Evolutionary conservation across 116 monocot species (phyloP).

Genomic region (Trichopus zeylanicus): DNA sequence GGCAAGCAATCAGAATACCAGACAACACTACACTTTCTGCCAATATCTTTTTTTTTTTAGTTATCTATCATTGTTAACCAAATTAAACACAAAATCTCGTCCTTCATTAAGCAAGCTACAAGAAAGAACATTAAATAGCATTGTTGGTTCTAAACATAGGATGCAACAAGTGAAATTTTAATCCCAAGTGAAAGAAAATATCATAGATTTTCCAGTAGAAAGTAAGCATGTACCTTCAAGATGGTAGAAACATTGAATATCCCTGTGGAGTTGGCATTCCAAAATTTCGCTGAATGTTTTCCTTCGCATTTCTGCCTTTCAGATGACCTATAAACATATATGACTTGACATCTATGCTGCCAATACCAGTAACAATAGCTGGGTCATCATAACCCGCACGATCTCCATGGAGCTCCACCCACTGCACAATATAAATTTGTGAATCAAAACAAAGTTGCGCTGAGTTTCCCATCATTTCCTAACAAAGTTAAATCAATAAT

Average conservation of each 20-base stretch:
- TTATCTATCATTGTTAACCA: too few species aligned
- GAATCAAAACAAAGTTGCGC: not conserved
- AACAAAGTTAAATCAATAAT: too few species aligned
- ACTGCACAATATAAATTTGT: slow-evolving; percentile 6
- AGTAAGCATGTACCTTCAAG: not conserved
- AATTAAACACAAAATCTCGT: too few species aligned
- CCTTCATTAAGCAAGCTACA: not conserved
- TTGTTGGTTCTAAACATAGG: too few species aligned
- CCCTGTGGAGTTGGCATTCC: slow-evolving; percentile 33
- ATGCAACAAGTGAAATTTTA: too few species aligned
- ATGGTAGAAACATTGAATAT: not conserved
- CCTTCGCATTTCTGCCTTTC: slow-evolving; percentile 29
- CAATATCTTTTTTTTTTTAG: too few species aligned
- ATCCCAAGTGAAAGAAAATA: not conserved
- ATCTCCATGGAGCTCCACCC: slow-evolving; percentile 33
- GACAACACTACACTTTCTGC: too few species aligned
- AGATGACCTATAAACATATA: slow-evolving; percentile 34
- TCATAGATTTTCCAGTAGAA: not conserved
- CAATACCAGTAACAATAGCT: slow-evolving; percentile 19
- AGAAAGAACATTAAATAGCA: not conserved
- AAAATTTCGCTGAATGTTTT: slow-evolving; percentile 29
- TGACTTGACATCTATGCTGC: slow-evolving; percentile 19
- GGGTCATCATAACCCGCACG: slow-evolving; percentile 33
- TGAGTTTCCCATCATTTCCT: not conserved
- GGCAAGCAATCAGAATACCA: too few species aligned